Evolutionary conservation across 2,329 filamentous ascomycete genomes (phyloP), one percentile per base, ranked within the genome.

Genomic region (Colletotrichum paranaense): DNA sequence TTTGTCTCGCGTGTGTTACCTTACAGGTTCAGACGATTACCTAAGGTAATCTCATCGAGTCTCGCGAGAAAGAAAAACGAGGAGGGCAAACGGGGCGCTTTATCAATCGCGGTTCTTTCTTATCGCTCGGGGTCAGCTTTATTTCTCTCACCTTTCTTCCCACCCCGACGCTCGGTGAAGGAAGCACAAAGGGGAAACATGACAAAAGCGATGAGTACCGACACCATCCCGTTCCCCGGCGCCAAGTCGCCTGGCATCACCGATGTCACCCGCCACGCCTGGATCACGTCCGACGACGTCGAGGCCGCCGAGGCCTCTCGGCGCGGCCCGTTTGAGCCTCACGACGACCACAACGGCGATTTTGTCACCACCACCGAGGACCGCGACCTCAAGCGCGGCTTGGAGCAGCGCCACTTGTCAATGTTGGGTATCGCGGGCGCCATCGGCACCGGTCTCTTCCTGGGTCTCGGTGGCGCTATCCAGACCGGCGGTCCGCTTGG

Each of bases 391-490:
- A 83, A 83, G 77, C 85, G 86, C 72, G 84, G 84, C 24, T 84
- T 90, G 67, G 85, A 85, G 76, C 86, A 88, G 76, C 86, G 88
- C 66, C 89, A 91, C 79, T 83, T 92, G 74, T 88, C 89, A 76
- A 91, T 91, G 88, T 86, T 91, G 74, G 89, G 88, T 76, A 90
- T 92, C 68, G 89, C 89, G 64, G 89, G 89, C 66, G 87, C 89
- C 73, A 91, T 91, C 73, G 89, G 89, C 75, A 90, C 89, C 60
- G 89, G 89, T 67, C 85, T 91, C 62, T 91, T 91, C 78, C 87
- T 91, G 49, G 88, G 89, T 22, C 87, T 90, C 42, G 89, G 89
- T 75, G 80, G 82, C 70, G 88, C 89, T 22, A 85, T 91, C 28
- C 82, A 84, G 75, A 86, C 80, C 26, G 89, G 86, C 77, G 87